Percentiles rank a stretch among this genome's conserved stretches.
phyloP scores from a whole-genome alignment of 192 early-diverging fungal species.

The Irineochytrium annulatum region DNA sequence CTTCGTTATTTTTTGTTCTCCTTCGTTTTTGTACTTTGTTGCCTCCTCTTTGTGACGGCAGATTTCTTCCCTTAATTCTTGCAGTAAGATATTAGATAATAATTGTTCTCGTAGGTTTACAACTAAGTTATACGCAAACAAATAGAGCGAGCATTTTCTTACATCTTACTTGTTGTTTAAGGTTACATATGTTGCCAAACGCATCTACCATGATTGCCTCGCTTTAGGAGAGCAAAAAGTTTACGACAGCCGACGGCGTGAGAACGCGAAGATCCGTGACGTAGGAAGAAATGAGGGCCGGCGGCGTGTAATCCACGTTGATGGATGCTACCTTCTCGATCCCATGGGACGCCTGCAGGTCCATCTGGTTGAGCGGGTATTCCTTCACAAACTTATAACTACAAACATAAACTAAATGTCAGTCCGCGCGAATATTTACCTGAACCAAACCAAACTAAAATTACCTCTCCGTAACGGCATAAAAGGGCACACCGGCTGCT shows the following conservation, averaged over 20 bases:
- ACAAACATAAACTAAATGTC: not conserved
- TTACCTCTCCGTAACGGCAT: conserved; percentile 89
- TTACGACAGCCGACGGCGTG: conserved; percentile 74
- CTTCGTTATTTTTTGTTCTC: no score
- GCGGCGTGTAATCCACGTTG: conserved; percentile 86
- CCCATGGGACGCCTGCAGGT: conserved; percentile 48
- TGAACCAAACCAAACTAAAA: conserved; percentile 8
- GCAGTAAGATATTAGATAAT: no score
- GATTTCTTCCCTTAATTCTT: no score
- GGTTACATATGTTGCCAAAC: not conserved
- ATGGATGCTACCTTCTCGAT: conserved; percentile 9
- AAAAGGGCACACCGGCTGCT: conserved; percentile 91
- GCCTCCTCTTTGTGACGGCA: no score
- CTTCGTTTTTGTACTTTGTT: no score
- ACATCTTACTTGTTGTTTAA: no score
- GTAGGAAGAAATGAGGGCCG: conserved; percentile 76
- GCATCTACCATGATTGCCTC: not conserved
- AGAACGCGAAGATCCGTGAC: conserved; percentile 85
- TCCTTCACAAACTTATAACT: conserved; percentile 95
- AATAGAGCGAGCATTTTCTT: no score
- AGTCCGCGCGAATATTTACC: not conserved
- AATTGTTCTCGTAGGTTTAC: no score
- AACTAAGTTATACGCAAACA: no score
- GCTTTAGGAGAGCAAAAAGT: conserved; percentile 12
- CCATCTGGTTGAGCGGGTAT: conserved; percentile 93